Evolutionary conservation across 306 rosid genomes (phyloP).

Genomic region (apple (Malus domestica)): DNA sequence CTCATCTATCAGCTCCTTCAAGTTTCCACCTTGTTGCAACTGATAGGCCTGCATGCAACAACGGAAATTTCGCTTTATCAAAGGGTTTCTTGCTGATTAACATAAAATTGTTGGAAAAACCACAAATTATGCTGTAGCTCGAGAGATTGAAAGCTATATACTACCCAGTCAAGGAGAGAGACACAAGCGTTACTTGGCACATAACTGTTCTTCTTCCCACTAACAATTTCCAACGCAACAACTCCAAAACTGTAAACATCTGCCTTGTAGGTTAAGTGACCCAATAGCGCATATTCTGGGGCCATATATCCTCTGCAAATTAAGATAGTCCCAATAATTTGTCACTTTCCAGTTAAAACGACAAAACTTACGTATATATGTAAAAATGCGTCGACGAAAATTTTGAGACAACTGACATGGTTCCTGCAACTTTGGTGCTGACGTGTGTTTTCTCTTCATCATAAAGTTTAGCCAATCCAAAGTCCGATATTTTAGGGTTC

Average conservation of each 20-base stretch:
- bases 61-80: background rate
- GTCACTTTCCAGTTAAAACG: background rate
- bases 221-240: constrained; percentile 34
- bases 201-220: constrained; percentile 38
- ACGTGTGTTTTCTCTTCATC: constrained; percentile 52
- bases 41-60: constrained; percentile 35
- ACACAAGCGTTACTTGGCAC: constrained; percentile 14
- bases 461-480: constrained; percentile 56
- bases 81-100: background rate
- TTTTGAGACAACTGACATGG: constrained; percentile 33
- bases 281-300: constrained; percentile 59
- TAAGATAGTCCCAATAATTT: background rate
- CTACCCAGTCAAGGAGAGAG: constrained; percentile 18
- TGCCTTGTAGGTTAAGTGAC: constrained; percentile 41
- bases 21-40: constrained; percentile 34
- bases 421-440: constrained; percentile 52
- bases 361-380: background rate
- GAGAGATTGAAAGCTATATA: background rate
- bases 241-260: constrained; percentile 64
- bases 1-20: constrained; percentile 47
- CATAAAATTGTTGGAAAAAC: background rate
- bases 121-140: background rate
- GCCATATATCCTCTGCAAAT: constrained; percentile 53
- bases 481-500: constrained; percentile 55
- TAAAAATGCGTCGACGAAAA: background rate